phyloP scores from a whole-genome alignment of 2,329 filamentous ascomycete genomes.

The Chaetomiaceae sp. region DNA sequence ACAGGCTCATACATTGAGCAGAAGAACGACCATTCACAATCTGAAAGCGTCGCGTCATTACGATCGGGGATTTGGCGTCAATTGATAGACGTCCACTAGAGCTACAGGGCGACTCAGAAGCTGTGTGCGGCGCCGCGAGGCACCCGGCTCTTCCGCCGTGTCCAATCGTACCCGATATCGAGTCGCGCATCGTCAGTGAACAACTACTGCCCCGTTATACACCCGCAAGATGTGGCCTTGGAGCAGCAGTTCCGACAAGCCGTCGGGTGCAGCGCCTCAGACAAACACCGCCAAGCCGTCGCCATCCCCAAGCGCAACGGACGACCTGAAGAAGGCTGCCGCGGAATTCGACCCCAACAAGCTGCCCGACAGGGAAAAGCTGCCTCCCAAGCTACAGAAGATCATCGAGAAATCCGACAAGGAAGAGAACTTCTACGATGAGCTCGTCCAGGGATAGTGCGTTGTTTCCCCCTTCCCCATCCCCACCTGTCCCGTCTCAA shows the following conservation, averaged over 20 bases:
- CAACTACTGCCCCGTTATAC: background rate
- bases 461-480: constrained; percentile 29
- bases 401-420: constrained; percentile 52
- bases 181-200: too few relatives aligned
- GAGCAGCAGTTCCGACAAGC: constrained; percentile 29
- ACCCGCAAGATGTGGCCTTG: constrained; percentile 33
- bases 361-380: constrained; percentile 44
- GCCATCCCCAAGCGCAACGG: constrained; percentile 26
- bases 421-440: constrained; percentile 70
- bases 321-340: constrained; percentile 17
- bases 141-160: too few relatives aligned
- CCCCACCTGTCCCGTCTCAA: background rate
- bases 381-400: constrained; percentile 50
- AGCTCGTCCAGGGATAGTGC: constrained; percentile 73
- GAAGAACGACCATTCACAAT: too few relatives aligned
- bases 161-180: constrained; percentile 4
- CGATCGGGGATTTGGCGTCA: too few relatives aligned
- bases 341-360: constrained; percentile 32
- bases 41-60: too few relatives aligned
- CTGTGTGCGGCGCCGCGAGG: too few relatives aligned
- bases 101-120: too few relatives aligned
- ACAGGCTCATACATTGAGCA: background rate
- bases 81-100: too few relatives aligned
- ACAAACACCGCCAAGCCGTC: constrained; percentile 18
- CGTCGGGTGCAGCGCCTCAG: constrained; percentile 20